A percentile compares a stretch with the other conserved stretches of the same genome.
Conservation (phyloP, 2,329 filamentous ascomycete genomes). For the Aspergillus sp. region DNA sequence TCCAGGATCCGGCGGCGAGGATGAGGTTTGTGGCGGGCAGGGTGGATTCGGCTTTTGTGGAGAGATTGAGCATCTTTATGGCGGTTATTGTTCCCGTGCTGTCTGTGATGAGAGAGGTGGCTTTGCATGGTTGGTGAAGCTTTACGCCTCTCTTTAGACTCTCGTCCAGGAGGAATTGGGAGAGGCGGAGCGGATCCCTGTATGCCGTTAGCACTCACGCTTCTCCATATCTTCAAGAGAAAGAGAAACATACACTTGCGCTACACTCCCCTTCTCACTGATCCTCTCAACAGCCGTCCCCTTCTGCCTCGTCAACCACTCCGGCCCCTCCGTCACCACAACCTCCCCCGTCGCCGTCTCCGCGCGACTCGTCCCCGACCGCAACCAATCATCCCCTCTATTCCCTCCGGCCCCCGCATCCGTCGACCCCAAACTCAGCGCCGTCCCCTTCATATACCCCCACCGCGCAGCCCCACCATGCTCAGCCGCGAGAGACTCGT, state of each 20-base stretch:
- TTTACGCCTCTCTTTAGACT: conserved; percentile 65
- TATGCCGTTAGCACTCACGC: not conserved
- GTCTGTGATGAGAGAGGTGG: conserved; percentile 59
- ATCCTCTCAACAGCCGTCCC: conserved; percentile 66
- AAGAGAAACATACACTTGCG: conserved; percentile 61
- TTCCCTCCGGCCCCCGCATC: conserved; percentile 45
- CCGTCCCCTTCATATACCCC: conserved; percentile 64
- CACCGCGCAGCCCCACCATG: conserved; percentile 62
- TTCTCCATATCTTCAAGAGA: not conserved
- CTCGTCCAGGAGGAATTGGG: conserved; percentile 65
- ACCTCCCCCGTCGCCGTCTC: conserved; percentile 52
- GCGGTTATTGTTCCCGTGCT: conserved; percentile 55
- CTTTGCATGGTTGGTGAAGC: conserved; percentile 67
- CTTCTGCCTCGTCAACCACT: conserved; percentile 62
- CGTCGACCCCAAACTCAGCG: conserved; percentile 57
- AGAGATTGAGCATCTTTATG: conserved; percentile 55
- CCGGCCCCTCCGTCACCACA: conserved; percentile 48
- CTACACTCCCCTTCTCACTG: conserved; percentile 63
- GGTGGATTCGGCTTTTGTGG: conserved; percentile 27
- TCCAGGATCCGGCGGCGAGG: conserved; percentile 74
- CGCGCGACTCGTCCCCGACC: conserved; percentile 66
- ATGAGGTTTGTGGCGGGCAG: conserved; percentile 69
- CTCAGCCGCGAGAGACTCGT: conserved; percentile 65
- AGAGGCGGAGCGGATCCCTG: conserved; percentile 70
- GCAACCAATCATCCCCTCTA: conserved; percentile 68